Conservation (phyloP, 192 early-diverging fungal genomes). For the Linnemannia elongata region DNA sequence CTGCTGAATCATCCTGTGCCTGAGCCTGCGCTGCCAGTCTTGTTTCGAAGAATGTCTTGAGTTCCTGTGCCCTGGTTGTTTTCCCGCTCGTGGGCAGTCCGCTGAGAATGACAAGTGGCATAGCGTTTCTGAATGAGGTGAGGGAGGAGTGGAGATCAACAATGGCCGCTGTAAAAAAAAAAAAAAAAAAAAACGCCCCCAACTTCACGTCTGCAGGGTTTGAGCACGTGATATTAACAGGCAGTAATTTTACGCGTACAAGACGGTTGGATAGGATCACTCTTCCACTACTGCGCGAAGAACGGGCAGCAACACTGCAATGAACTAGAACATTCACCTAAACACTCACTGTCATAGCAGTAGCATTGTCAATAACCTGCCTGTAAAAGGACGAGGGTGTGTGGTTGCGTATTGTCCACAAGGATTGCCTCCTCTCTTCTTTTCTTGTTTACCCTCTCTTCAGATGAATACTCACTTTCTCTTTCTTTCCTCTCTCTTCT, state of each 20-base stretch:
- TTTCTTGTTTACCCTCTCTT: neutral
- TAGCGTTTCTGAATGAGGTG: slow-evolving; percentile 41
- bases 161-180: neutral
- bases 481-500: neutral
- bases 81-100: slow-evolving; percentile 95
- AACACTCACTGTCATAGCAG: neutral
- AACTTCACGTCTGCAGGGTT: neutral
- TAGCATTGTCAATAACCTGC: neutral
- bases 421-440: neutral
- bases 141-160: neutral
- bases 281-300: neutral
- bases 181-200: slow-evolving; percentile 7
- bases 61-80: slow-evolving; percentile 81
- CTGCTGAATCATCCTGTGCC: slow-evolving; percentile 44
- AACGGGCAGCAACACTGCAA: neutral
- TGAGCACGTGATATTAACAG: neutral
- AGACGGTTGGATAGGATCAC: neutral
- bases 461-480: neutral
- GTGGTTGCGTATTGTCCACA: neutral
- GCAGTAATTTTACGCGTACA: neutral
- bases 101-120: slow-evolving; percentile 93
- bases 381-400: neutral
- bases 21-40: slow-evolving; percentile 55
- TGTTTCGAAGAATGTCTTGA: slow-evolving; percentile 70
- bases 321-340: neutral